Conservation (phyloP, 331 rosid species). For the Telfairia occidentalis region DNA sequence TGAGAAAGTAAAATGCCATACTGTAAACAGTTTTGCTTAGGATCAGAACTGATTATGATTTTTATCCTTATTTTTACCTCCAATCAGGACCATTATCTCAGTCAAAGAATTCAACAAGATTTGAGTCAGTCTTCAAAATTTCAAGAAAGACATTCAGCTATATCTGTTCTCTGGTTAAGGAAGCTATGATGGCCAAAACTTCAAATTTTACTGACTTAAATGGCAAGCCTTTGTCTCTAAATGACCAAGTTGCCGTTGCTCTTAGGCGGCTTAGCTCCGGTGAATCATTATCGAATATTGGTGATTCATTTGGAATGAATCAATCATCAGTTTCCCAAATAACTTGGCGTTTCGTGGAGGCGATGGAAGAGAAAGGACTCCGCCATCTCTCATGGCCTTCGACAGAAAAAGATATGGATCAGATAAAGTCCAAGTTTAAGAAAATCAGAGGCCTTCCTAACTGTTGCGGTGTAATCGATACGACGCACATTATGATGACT, state of each 20-base stretch:
- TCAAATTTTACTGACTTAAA: constrained; percentile 30
- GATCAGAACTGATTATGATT: not conserved
- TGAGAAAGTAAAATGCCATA: not conserved
- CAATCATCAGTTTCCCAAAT: constrained; percentile 75
- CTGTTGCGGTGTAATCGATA: constrained; percentile 78
- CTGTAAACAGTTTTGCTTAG: not conserved
- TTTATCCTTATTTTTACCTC: constrained; percentile 15
- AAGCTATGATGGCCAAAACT: constrained; percentile 49
- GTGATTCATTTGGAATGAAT: constrained; percentile 59
- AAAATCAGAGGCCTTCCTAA: constrained; percentile 57
- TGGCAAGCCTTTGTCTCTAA: constrained; percentile 53
- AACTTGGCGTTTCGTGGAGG: constrained; percentile 86
- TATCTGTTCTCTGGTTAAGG: constrained; percentile 72
- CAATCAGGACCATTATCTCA: constrained; percentile 55
- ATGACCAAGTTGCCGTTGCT: constrained; percentile 85
- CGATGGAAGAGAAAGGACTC: constrained; percentile 81
- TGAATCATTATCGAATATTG: constrained; percentile 57
- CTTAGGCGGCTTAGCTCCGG: constrained; percentile 92
- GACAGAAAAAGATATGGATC: constrained; percentile 44
- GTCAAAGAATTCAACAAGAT: constrained; percentile 33
- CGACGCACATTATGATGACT: constrained; percentile 78
- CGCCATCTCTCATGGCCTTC: constrained; percentile 77
- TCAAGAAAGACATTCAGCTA: constrained; percentile 76
- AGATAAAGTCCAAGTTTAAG: constrained; percentile 58
- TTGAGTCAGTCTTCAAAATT: constrained; percentile 67